Base-by-base conservation (phyloP, 768 basidiomycete genomes). In the Lenzites betulinus region DNA sequence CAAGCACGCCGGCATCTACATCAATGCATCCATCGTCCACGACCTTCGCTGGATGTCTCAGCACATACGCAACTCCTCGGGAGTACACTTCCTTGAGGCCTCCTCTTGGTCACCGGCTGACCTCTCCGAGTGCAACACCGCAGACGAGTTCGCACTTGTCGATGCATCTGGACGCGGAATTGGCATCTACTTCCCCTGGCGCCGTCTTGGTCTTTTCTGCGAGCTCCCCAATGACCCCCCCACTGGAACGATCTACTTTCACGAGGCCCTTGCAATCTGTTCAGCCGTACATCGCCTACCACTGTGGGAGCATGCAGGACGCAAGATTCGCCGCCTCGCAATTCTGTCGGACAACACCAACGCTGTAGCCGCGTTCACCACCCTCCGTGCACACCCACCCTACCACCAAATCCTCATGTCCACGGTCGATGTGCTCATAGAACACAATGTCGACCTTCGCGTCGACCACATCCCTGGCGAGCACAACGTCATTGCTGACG, bases 21-120 rank as follows among this genome's bases (percentile, higher is more conserved):
- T 78, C 35, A 79, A 76, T 53, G 61, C 55, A 0, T 42, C 49
- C 0, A 59, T 80, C 23, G 35, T 55, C 0, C 36, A 51, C 0
- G 76, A 80, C 20, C 57, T 78, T 3, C 0, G 0, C 0, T 83
- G 81, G 80, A 64, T 77, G 0, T 49, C 47, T 13, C 7, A 2
- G 6, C 26, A 36, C 35, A 13, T 36, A 7, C 35, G 35, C 35
- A 36, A 36, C 7, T 36, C 35, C 35, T 36, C 35, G 7, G 35
- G 35, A 7, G 35, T 36, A 36, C 35, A 36, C 35, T 36, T 36
- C 35, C 35, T 36, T 13, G 35, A 7, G 7, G 35, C 35, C 35
- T 36, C 35, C 7, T 36, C 7, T 36, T 7, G 35, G 7, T 7
- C 13, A n/a, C 26, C 26, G 28, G 47, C 0, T 26, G 67, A 7